phyloP scores from a whole-genome alignment of 345 rosid species.

The Geranium rotundifolium region DNA sequence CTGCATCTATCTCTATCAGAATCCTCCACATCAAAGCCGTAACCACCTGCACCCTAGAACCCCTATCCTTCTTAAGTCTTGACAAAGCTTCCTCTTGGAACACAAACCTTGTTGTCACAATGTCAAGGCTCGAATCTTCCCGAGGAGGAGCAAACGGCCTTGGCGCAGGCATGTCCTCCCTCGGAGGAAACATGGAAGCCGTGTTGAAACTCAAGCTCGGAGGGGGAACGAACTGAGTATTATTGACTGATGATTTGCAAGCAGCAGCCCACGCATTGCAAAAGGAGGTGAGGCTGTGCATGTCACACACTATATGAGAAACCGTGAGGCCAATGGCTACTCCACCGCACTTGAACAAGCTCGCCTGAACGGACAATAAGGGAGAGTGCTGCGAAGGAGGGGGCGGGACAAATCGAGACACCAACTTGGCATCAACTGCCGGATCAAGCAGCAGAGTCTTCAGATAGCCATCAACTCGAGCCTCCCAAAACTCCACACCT shows the following conservation, averaged over 20 bases:
- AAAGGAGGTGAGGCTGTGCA: neutral
- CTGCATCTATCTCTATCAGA: slow-evolving; percentile 1
- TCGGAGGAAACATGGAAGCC: neutral
- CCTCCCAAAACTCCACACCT: slow-evolving; percentile 1
- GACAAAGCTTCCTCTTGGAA: slow-evolving; percentile 8
- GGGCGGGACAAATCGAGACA: neutral
- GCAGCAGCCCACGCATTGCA: slow-evolving; percentile 9
- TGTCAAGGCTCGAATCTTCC: neutral
- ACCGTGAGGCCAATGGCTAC: neutral
- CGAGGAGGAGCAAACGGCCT: neutral
- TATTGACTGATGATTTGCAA: neutral
- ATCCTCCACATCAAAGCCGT: slow-evolving; percentile 12
- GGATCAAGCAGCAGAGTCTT: neutral
- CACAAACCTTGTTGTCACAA: slow-evolving; percentile 8
- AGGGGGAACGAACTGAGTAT: neutral
- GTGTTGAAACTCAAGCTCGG: neutral
- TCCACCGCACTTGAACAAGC: slow-evolving; percentile 7
- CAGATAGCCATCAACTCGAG: neutral
- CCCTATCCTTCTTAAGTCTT: slow-evolving; percentile 4
- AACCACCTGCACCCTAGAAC: slow-evolving; percentile 12
- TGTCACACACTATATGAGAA: neutral
- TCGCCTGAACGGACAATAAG: neutral
- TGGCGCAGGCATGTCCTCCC: neutral
- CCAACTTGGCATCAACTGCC: neutral
- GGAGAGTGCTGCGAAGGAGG: neutral